Base-by-base conservation (phyloP, 805 yeast species). In the Ogataea siamensis region DNA sequence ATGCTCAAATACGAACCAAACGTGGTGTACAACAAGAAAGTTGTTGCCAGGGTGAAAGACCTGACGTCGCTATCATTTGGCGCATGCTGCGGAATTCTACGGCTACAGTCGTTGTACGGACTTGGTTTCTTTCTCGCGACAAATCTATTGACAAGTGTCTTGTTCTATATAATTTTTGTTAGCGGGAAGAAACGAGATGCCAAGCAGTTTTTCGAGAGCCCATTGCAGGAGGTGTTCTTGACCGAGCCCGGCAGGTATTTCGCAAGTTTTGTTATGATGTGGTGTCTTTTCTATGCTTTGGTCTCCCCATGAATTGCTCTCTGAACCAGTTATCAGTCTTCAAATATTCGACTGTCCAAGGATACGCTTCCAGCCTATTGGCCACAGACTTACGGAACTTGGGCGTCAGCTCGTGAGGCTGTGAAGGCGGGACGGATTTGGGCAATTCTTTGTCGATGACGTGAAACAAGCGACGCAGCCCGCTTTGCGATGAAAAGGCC, bases 211-310 rank as follows among this genome's bases (percentile, higher is more conserved):
- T 75, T 64, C 42, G 53, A 56, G 9, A 62, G 53, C 24, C 69
- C 75, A 1, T 17, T 67, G 1, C 60, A 55, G 15, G 72, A 70
- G 26, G 53, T 77, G 3, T 61, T 71, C 40, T 37, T 73, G 7
- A 70, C 65, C 20, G 68, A 73, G 28, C 45, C 74, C 10, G 62
- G 72, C 11, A 56, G 76, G 29, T 77, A 74, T 25, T 43, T 76
- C 20, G 68, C 79, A 9, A 72, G 79, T 28, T 77, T 63, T 47
- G 63, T 73, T 7, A 71, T 77, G 71, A 68, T 76, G 51, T 77
- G 83, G 83, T 75, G 81, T 33, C 59, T 77, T 42, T 61, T 74
- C 11, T 68, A 66, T 49, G 78, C 77, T 1, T 48, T 75, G 38
- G 71, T 73, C 5, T 47, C 49, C 10, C 45, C 47, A 7, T 48